Evolutionary conservation across 108 stramenopile species (phyloP).

Genomic region (Parietichytrium sp.): DNA sequence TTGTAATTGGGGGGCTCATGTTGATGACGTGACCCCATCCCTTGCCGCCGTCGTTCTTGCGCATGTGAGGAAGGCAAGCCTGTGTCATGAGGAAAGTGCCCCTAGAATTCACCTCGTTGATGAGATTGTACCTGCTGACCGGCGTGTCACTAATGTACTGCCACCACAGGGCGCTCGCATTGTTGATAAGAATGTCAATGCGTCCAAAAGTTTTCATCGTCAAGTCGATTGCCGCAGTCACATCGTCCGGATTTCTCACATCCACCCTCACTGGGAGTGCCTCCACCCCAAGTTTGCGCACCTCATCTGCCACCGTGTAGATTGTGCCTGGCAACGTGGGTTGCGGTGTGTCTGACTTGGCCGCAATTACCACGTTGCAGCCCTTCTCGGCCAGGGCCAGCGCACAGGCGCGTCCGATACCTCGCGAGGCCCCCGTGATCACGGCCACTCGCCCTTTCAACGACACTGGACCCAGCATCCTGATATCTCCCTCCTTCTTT

Average conservation of each 20-base stretch:
- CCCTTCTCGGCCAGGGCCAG: constrained; percentile 52
- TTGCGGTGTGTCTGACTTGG: neutral
- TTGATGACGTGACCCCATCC: constrained; percentile 34
- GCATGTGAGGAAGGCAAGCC: constrained; percentile 20
- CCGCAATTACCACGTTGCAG: constrained; percentile 55
- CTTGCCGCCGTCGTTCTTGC: too few species aligned
- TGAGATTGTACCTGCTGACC: neutral
- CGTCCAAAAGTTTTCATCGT: constrained; percentile 39
- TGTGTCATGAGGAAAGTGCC: constrained; percentile 36
- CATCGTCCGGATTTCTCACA: constrained; percentile 1
- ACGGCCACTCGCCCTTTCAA: constrained; percentile 44
- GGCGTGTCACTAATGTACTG: constrained; percentile 29
- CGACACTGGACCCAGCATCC: too few species aligned
- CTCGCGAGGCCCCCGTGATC: constrained; percentile 56
- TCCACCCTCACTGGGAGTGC: constrained; percentile 24
- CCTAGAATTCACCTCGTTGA: constrained; percentile 22
- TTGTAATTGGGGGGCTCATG: constrained; percentile 27
- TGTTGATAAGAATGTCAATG: constrained; percentile 38
- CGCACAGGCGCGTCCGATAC: constrained; percentile 59
- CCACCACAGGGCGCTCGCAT: constrained; percentile 35
- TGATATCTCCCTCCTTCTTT: too few species aligned
- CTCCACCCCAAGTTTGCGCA: neutral
- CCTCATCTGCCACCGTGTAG: constrained; percentile 12
- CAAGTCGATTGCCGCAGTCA: constrained; percentile 1
- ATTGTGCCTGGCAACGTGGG: constrained; percentile 30